Conservation (phyloP, 2,329 filamentous ascomycete genomes). For the Plectosphaerella plurivora region DNA sequence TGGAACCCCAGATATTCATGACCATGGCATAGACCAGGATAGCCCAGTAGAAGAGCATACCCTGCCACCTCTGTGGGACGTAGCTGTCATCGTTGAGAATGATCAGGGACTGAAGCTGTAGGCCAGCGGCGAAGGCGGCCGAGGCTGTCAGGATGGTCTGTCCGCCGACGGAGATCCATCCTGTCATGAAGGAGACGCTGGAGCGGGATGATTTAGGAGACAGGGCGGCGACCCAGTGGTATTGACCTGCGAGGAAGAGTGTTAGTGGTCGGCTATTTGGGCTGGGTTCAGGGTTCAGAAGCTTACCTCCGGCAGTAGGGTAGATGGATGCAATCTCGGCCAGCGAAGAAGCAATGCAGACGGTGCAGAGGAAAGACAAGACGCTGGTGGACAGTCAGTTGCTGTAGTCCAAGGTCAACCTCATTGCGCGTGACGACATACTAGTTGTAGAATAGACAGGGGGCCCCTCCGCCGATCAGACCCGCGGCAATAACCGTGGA, state of each 20-base stretch:
- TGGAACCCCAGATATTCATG: slow-evolving; percentile 37
- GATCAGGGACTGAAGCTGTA: slow-evolving; percentile 38
- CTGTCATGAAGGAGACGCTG: slow-evolving; percentile 33
- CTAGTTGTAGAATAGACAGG: slow-evolving; percentile 41
- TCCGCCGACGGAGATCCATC: slow-evolving; percentile 41
- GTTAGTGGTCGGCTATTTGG: background rate
- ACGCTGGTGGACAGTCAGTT: slow-evolving; percentile 22
- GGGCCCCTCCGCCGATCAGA: slow-evolving; percentile 38
- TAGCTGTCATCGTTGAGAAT: slow-evolving; percentile 36
- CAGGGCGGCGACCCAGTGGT: slow-evolving; percentile 39
- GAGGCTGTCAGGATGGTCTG: slow-evolving; percentile 41
- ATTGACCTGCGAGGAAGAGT: slow-evolving; percentile 25
- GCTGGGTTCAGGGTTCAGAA: background rate
- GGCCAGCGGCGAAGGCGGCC: slow-evolving; percentile 38
- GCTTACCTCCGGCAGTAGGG: slow-evolving; percentile 25
- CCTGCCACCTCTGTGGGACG: slow-evolving; percentile 34
- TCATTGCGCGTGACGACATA: slow-evolving; percentile 11
- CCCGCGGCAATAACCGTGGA: slow-evolving; percentile 39
- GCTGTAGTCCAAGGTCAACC: background rate
- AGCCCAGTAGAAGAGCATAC: slow-evolving; percentile 42
- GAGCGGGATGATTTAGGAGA: slow-evolving; percentile 24
- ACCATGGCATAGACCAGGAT: slow-evolving; percentile 29
- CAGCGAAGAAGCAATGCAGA: slow-evolving; percentile 32
- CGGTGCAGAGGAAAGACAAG: slow-evolving; percentile 32
- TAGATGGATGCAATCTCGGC: slow-evolving; percentile 33